These are phyloP conservation scores for Hortaea werneckii DNA, from an alignment of 2,329 filamentous ascomycete genomes.

Conservation along the genomic window DNA sequence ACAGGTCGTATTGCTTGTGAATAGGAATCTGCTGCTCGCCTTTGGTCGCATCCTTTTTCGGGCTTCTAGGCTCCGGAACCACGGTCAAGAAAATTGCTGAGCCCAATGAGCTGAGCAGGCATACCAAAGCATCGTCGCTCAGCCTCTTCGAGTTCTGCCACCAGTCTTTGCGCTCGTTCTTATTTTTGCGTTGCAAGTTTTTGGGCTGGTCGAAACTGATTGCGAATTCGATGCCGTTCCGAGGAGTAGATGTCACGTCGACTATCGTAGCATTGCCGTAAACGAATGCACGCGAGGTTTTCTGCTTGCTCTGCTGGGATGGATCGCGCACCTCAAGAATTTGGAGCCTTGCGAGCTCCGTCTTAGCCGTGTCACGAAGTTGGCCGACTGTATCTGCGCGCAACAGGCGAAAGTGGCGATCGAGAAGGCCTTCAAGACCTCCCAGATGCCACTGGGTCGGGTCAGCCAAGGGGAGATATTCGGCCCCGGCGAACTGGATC, in stretches of 20 bases:
- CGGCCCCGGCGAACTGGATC: slow-evolving; percentile 42
- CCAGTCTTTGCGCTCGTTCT: slow-evolving; percentile 45
- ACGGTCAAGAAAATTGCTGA: slow-evolving; percentile 20
- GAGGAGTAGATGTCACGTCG: slow-evolving; percentile 27
- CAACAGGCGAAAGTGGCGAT: slow-evolving; percentile 62
- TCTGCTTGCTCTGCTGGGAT: neutral
- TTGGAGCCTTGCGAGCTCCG: slow-evolving; percentile 29
- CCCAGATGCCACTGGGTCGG: slow-evolving; percentile 46
- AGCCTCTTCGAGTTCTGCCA: slow-evolving; percentile 43
- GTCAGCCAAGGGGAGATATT: slow-evolving; percentile 35
- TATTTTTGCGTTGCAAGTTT: slow-evolving; percentile 46
- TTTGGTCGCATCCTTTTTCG: neutral
- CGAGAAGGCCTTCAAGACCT: slow-evolving; percentile 42
- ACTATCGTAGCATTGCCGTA: slow-evolving; percentile 29
- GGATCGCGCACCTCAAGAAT: slow-evolving; percentile 1
- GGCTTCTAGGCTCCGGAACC: neutral
- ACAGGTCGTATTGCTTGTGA: slow-evolving; percentile 4
- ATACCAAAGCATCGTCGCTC: slow-evolving; percentile 41
- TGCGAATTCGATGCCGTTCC: slow-evolving; percentile 36
- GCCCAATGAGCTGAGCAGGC: slow-evolving; percentile 32
- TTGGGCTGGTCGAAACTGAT: slow-evolving; percentile 39
- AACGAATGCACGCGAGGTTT: slow-evolving; percentile 24
- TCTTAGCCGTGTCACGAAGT: slow-evolving; percentile 50
- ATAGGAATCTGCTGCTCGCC: neutral
- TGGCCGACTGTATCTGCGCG: slow-evolving; percentile 62